phyloP scores from a whole-genome alignment of 805 yeast species.

The Komagataella kurtzmanii region DNA sequence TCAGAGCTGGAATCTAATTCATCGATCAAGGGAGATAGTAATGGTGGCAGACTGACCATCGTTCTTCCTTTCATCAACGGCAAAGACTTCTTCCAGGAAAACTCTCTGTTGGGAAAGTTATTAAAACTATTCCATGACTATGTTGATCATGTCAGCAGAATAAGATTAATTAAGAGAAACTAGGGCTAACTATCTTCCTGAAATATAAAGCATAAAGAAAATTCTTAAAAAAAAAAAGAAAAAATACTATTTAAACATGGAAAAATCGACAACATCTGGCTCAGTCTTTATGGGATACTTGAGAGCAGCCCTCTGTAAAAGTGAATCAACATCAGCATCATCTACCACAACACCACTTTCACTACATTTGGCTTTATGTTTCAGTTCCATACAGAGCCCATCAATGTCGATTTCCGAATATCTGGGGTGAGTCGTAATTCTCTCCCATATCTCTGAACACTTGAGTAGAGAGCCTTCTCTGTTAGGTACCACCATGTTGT shows the following conservation, averaged over 20 bases:
- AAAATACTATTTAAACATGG: neutral
- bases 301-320: slow-evolving; percentile 19
- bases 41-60: neutral
- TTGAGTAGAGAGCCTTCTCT: slow-evolving; percentile 45
- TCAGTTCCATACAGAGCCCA: slow-evolving; percentile 80
- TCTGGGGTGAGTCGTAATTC: slow-evolving; percentile 87
- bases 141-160: neutral
- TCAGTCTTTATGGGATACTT: neutral
- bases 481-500: slow-evolving; percentile 50
- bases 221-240: neutral
- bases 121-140: neutral
- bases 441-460: slow-evolving; percentile 94
- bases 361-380: slow-evolving; percentile 88
- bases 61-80: neutral
- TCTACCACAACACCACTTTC: slow-evolving; percentile 85
- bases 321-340: slow-evolving; percentile 59
- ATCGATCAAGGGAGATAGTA: neutral
- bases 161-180: neutral
- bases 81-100: neutral
- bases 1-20: neutral
- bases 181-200: neutral
- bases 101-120: neutral
- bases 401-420: slow-evolving; percentile 91
- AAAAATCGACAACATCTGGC: neutral
- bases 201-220: neutral